Base-by-base conservation (phyloP, 1,284 basidiomycete genomes). In the Boletus mariae region DNA sequence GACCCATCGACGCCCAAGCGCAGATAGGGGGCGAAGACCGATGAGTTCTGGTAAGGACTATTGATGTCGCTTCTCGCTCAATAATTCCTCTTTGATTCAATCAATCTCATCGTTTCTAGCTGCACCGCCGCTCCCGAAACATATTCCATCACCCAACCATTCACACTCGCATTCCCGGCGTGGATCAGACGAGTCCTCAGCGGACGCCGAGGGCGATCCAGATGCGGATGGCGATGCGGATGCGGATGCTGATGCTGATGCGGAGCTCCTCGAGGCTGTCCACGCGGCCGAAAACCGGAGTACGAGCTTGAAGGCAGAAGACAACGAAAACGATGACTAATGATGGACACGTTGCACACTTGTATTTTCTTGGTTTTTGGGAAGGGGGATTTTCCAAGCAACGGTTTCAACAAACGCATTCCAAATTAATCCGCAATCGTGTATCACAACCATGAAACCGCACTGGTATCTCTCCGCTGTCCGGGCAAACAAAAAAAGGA, bases 191-290 rank as follows among this genome's bases (percentile, higher is more conserved):
- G 62, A 65, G 47, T 64, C 63, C 13, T 65, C 59, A 1, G 64
- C 60, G 20, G 66, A 68, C n/a, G 60, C 65, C 25, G 66, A 69
- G 32, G 63, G 62, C 20, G 64, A 69, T 46, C 56, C 58, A 28
- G 72, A 69, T 53, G 69, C 61, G 7, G 73, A 73, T 11, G 70
- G 48, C n/a, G 73, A 73, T 41, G 61, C 54, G 0, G 65, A 68
- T 37, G 67, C 63, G 2, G 72, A 67, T 25, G 66, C 64, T 3
- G 70, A 68, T 34, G 68, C 60, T 6, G 73, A 73, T 13, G 68
- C 60, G 26, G 76, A 77, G 13, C 59, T 78, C 34, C 62, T 77
- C 25, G 75, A 75, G 52, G 76, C 76, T 44, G 75, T 75, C 0
- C 73, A 76, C 54, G 74, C 75, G 28, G 71, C 73, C 2, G 76